phyloP scores from a whole-genome alignment of 371 early-diverging fungal species.

The Mucor mucedo region DNA sequence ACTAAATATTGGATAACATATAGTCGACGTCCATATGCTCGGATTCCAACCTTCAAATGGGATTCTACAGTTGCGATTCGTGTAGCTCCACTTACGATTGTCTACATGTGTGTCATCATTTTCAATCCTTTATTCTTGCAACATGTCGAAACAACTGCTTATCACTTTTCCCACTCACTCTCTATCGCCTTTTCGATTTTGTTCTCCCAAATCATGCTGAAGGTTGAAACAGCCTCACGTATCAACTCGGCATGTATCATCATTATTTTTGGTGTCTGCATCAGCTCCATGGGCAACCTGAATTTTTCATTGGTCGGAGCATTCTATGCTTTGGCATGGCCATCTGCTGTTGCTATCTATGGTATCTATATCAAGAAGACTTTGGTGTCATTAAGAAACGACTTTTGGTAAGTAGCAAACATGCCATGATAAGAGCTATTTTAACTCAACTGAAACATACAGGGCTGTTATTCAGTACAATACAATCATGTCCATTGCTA shows the following conservation, averaged over 20 bases:
- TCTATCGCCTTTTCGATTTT: constrained; percentile 64
- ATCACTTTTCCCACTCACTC: constrained; percentile 63
- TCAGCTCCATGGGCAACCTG: constrained; percentile 60
- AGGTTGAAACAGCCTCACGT: constrained; percentile 35
- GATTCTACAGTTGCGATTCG: constrained; percentile 46
- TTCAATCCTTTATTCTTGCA: constrained; percentile 64
- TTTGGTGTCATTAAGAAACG: constrained; percentile 54
- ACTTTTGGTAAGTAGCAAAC: constrained; percentile 46
- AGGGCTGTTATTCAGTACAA: constrained; percentile 27
- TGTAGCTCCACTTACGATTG: constrained; percentile 57
- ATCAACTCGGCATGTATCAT: constrained; percentile 51
- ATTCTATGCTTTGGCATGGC: constrained; percentile 58
- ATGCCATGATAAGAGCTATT: not conserved
- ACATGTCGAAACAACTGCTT: constrained; percentile 63
- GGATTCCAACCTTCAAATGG: constrained; percentile 58
- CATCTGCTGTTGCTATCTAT: constrained; percentile 61
- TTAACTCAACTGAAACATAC: not conserved
- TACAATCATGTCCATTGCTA: constrained; percentile 19
- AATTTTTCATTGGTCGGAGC: constrained; percentile 62
- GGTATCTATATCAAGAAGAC: constrained; percentile 69
- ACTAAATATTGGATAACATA: not conserved
- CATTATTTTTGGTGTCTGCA: constrained; percentile 59
- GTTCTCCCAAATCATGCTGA: constrained; percentile 57
- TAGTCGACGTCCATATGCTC: not conserved
- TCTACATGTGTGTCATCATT: constrained; percentile 61